Conservation (phyloP, 805 yeast species). For the Nakazawaea peltata region DNA sequence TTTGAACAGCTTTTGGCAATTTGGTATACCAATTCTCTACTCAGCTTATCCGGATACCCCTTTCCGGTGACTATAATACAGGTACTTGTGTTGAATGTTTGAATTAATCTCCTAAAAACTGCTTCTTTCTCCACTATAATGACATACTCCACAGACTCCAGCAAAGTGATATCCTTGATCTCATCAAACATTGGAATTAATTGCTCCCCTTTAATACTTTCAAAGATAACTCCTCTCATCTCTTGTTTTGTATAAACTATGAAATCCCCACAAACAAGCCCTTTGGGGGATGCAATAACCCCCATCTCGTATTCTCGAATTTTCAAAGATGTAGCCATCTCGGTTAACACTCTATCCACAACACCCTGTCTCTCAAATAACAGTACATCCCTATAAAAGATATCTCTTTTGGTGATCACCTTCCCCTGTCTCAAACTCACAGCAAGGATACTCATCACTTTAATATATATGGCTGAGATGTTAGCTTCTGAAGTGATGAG, state of each 20-base stretch:
- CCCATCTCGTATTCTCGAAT: slow-evolving; percentile 30
- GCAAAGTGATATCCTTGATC: slow-evolving; percentile 14
- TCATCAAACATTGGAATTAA: slow-evolving; percentile 33
- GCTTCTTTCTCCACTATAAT: slow-evolving; percentile 44
- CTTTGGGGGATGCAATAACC: slow-evolving; percentile 48
- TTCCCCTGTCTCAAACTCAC: slow-evolving; percentile 3
- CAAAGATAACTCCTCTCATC: too few species aligned
- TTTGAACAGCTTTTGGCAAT: slow-evolving; percentile 20
- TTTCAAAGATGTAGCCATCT: slow-evolving; percentile 28
- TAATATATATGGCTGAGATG: slow-evolving; percentile 8
- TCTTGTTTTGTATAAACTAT: too few species aligned
- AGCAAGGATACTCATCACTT: slow-evolving; percentile 3
- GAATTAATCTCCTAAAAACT: too few species aligned
- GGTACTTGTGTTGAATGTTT: too few species aligned
- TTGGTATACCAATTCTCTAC: slow-evolving; percentile 31
- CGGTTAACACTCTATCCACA: slow-evolving; percentile 31
- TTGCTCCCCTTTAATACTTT: too few species aligned
- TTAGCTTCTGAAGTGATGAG: too few species aligned
- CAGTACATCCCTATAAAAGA: slow-evolving; percentile 50
- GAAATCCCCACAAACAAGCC: slow-evolving; percentile 38
- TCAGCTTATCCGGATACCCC: slow-evolving; percentile 58
- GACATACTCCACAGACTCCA: slow-evolving; percentile 19
- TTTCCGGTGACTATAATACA: slow-evolving; percentile 49
- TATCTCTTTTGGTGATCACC: slow-evolving; percentile 43
- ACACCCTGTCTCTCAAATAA: slow-evolving; percentile 36